These are phyloP conservation scores for Pyricularia pennisetigena DNA, from an alignment of 2,329 filamentous ascomycete species.

Conservation along the genomic window DNA sequence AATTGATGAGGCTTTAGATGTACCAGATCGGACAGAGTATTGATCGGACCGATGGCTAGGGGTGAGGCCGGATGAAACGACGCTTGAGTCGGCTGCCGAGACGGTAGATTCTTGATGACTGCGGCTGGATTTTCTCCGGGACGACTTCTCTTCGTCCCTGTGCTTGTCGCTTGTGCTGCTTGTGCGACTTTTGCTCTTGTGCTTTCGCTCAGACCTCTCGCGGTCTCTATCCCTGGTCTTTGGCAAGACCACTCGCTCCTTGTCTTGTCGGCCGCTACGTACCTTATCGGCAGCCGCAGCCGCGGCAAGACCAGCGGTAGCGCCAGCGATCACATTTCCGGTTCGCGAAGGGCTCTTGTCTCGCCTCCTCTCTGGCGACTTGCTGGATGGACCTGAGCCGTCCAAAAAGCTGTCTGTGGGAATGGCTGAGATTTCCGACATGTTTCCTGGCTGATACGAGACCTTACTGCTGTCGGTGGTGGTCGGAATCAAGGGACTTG, in stretches of 20 bases:
- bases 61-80: slow-evolving; percentile 42
- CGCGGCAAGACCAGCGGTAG: slow-evolving; percentile 25
- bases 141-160: slow-evolving; percentile 30
- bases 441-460: slow-evolving; percentile 53
- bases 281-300: slow-evolving; percentile 30
- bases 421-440: slow-evolving; percentile 80
- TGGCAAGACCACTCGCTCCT: slow-evolving; percentile 26
- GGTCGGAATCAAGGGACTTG: slow-evolving; percentile 55
- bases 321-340: slow-evolving; percentile 27
- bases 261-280: slow-evolving; percentile 33
- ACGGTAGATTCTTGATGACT: slow-evolving; percentile 41
- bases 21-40: slow-evolving; percentile 39
- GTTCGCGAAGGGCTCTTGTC: slow-evolving; percentile 31
- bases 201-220: slow-evolving; percentile 41
- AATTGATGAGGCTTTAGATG: slow-evolving; percentile 56
- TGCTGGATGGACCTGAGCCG: slow-evolving; percentile 37
- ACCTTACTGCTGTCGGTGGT: slow-evolving; percentile 41
- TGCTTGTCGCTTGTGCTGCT: slow-evolving; percentile 36
- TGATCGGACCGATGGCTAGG: slow-evolving; percentile 47
- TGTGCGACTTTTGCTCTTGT: slow-evolving; percentile 37
- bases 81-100: slow-evolving; percentile 43
- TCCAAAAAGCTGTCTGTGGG: slow-evolving; percentile 53
- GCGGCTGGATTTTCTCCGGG: slow-evolving; percentile 38
- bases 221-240: slow-evolving; percentile 25
- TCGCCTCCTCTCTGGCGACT: slow-evolving; percentile 23